Conservation (phyloP, 306 rosid species). For the Sesbania bispinosa region DNA sequence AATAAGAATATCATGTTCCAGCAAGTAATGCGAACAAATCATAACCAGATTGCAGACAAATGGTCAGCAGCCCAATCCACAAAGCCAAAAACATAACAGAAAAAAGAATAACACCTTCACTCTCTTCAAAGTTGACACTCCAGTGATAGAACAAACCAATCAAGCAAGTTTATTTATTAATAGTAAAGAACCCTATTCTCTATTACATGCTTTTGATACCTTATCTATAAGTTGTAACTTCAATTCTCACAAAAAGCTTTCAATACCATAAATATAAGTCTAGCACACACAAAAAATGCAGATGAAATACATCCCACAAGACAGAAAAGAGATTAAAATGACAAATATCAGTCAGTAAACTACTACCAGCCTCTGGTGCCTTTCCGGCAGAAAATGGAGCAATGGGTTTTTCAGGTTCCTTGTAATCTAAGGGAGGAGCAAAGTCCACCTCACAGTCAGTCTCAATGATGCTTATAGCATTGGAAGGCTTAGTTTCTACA, state of each 20-base stretch:
- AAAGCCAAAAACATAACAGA: neutral
- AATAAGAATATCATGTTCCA: neutral
- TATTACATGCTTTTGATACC: neutral
- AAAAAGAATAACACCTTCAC: too few relatives aligned
- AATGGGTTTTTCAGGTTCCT: conserved; percentile 74
- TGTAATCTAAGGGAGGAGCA: too few relatives aligned
- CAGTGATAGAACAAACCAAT: neutral
- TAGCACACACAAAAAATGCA: neutral
- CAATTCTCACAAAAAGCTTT: neutral
- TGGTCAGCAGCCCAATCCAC: conserved; percentile 6
- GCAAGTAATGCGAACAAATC: neutral
- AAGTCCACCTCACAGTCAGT: conserved; percentile 99
- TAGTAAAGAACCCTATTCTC: neutral
- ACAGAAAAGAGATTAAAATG: neutral
- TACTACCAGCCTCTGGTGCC: conserved; percentile 57
- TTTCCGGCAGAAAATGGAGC: conserved; percentile 47
- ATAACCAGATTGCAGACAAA: neutral
- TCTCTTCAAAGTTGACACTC: neutral
- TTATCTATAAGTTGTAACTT: neutral
- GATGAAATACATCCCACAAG: neutral
- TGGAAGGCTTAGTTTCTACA: conserved; percentile 79
- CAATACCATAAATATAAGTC: neutral
- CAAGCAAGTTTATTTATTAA: neutral
- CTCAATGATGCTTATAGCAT: conserved; percentile 92
- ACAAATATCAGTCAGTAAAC: conserved; percentile 15